Conservation (phyloP, 768 basidiomycete species). For the Vararia minispora region DNA sequence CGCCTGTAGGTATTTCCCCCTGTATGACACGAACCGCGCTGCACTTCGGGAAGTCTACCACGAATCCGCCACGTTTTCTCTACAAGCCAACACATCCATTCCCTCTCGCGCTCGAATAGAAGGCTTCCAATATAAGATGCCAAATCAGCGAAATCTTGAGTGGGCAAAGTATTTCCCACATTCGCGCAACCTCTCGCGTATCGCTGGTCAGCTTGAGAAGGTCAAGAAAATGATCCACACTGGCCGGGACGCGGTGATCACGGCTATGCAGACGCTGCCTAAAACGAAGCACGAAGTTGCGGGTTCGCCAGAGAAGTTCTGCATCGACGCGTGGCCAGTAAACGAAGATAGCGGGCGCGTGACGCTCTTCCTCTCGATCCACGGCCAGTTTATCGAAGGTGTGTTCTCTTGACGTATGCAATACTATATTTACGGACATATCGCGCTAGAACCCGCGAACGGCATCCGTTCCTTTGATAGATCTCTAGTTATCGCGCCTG, state of each 20-base stretch:
- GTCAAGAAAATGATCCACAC: slow-evolving; percentile 58
- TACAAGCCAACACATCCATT: slow-evolving; percentile 74
- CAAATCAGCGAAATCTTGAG: slow-evolving; percentile 73
- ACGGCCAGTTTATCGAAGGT: slow-evolving; percentile 92
- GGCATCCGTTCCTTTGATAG: slow-evolving; percentile 91
- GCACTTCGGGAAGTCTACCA: slow-evolving; percentile 66
- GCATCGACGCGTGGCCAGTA: slow-evolving; percentile 77
- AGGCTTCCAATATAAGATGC: slow-evolving; percentile 56
- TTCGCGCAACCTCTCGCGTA: slow-evolving; percentile 68
- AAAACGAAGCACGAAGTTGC: slow-evolving; percentile 74
- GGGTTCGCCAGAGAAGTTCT: slow-evolving; percentile 72
- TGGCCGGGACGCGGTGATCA: slow-evolving; percentile 53
- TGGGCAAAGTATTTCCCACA: slow-evolving; percentile 67
- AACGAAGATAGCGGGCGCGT: slow-evolving; percentile 42
- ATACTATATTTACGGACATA: slow-evolving; percentile 5
- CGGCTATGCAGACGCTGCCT: slow-evolving; percentile 55
- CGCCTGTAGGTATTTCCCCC: slow-evolving; percentile 63
- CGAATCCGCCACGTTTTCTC: slow-evolving; percentile 83
- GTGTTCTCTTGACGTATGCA: slow-evolving; percentile 15
- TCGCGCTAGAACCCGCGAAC: slow-evolving; percentile 44
- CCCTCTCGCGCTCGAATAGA: slow-evolving; percentile 68
- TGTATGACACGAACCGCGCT: slow-evolving; percentile 69
- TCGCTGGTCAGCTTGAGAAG: slow-evolving; percentile 51
- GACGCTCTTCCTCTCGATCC: slow-evolving; percentile 60
- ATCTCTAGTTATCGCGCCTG: slow-evolving; percentile 77